Base-by-base conservation (phyloP, 192 early-diverging fungal species). In the Mortierella antarctica region DNA sequence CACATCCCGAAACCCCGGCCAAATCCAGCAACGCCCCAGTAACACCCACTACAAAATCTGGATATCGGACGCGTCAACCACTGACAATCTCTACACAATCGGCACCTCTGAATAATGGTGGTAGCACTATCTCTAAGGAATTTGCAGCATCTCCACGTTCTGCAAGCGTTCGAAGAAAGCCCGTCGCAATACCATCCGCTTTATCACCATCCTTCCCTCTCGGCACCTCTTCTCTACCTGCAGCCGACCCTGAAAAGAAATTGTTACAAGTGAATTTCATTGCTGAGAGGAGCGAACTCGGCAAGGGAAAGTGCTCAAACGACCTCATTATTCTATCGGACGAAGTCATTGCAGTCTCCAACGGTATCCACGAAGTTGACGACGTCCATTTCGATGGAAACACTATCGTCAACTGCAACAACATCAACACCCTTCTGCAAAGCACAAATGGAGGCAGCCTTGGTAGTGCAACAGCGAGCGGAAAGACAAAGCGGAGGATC, bases 81-180 rank as follows among this genome's bases (percentile, higher is more conserved):
- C 44, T 42, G 6, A 49, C 70, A 5, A 71, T 63, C 52, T 63
- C 70, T 7, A 71, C 68, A 7, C 67, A 69, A 61, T 17, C 9
- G 15, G 57, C n/a, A 54, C 13, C 48, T 58, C 57, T 14, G 57
- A 17, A 13, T 31, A 47, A 31, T 50, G 47, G 39, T 48, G 40
- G 41, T 41, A 59, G 53, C 18, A 56, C 52, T 7, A 47, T 12
- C 18, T 56, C 41, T n/a, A 52, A 41, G 23, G 5, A 42, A 13
- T 12, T 7, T 3, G 18, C 68, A 20, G 17, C 48, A 17, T 61
- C 50, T 12, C 57, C 39, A 18, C 57, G 68, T 8, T 18, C 58
- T 45, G 48, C 17, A 17, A 61, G 58, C 39, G 45, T 70, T 50
- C 40, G 68, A 20, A 31, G 68, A 45, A 70, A 70, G 45, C 41